These are phyloP conservation scores for Candida germanica DNA, from an alignment of 805 yeast species.

Conservation along the genomic window DNA sequence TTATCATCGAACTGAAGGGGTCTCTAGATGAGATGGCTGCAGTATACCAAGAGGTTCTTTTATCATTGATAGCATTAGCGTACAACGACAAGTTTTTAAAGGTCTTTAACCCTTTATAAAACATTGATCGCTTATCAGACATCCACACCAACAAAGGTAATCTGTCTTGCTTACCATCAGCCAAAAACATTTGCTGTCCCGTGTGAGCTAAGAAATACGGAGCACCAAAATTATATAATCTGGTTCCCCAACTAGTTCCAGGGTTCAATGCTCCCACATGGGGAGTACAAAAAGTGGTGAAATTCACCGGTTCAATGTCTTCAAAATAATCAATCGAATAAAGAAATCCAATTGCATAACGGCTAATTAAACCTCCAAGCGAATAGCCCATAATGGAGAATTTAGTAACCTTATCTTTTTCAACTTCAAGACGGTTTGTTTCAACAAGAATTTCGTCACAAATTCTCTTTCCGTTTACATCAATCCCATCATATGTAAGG, in stretches of 20 bases:
- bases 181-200: conserved; percentile 70
- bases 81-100: conserved; percentile 60
- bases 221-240: conserved; percentile 58
- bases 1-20: conserved; percentile 54
- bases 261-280: conserved; percentile 68
- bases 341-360: conserved; percentile 47
- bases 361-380: conserved; percentile 40
- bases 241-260: conserved; percentile 27
- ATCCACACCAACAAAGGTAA: conserved; percentile 60
- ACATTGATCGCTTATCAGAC: conserved; percentile 62
- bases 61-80: conserved; percentile 77
- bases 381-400: conserved; percentile 42
- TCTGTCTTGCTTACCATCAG: conserved; percentile 15
- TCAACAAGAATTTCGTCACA: conserved; percentile 55
- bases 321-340: conserved; percentile 52
- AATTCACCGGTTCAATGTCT: conserved; percentile 53
- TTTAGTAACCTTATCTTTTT: conserved; percentile 25
- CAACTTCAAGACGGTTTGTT: conserved; percentile 11
- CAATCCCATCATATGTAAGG: conserved; percentile 83
- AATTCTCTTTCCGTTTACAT: conserved; percentile 75
- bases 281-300: conserved; percentile 51
- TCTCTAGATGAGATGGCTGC: conserved; percentile 64
- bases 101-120: conserved; percentile 49
- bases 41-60: conserved; percentile 81
- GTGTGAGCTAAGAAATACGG: conserved; percentile 67